Evolutionary conservation across 2,329 filamentous ascomycete genomes (phyloP).

Genomic region (Nothophoma quercina): DNA sequence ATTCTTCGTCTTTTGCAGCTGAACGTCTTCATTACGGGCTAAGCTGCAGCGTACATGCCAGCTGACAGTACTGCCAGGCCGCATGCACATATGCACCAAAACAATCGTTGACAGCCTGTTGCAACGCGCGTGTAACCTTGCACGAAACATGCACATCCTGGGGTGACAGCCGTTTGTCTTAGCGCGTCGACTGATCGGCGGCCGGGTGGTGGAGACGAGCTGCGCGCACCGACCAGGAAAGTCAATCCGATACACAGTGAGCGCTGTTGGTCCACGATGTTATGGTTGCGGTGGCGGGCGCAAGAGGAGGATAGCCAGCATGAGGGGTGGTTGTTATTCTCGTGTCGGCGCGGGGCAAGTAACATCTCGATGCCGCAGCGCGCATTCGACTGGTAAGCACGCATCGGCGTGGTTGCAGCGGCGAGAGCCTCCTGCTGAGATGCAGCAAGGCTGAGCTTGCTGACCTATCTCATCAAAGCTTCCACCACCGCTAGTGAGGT

Average conservation of each 20-base stretch:
- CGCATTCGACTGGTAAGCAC: constrained; percentile 14
- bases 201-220: constrained; percentile 13
- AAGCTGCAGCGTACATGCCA: not conserved
- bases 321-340: not conserved
- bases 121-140: constrained; percentile 24
- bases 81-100: constrained; percentile 21
- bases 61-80: constrained; percentile 4
- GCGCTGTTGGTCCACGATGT: constrained; percentile 4
- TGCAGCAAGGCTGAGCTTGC: constrained; percentile 40
- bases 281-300: constrained; percentile 11
- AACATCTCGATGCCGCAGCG: constrained; percentile 36
- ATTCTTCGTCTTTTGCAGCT: constrained; percentile 14
- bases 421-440: constrained; percentile 28
- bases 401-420: constrained; percentile 24
- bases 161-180: constrained; percentile 48
- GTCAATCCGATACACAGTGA: not conserved
- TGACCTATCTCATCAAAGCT: constrained; percentile 30
- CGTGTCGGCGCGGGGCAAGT: constrained; percentile 33
- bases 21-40: not conserved
- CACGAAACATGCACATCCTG: constrained; percentile 36
- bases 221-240: constrained; percentile 6
- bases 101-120: constrained; percentile 12
- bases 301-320: constrained; percentile 3
- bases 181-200: constrained; percentile 23
- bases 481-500: constrained; percentile 21